A percentile compares a stretch with the other conserved stretches of the same genome.
These are phyloP conservation scores for Tolypocladium guangdongense DNA, from an alignment of 2,329 filamentous ascomycete species.

Conservation along the genomic window DNA sequence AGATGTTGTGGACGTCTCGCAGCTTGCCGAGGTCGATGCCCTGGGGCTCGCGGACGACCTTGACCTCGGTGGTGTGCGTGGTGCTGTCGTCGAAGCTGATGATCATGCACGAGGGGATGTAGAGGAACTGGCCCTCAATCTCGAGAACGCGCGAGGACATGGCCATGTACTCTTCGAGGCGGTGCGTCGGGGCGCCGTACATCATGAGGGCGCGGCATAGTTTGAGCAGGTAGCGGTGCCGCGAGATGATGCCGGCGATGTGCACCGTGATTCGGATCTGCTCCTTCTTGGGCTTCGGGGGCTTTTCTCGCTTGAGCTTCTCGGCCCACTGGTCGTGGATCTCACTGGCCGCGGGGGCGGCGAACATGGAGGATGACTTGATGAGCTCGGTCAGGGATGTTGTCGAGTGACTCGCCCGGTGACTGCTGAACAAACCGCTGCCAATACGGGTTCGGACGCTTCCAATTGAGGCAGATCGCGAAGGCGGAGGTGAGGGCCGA, in stretches of 20 bases:
- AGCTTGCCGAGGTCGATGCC: slow-evolving; percentile 66
- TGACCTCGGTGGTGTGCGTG: slow-evolving; percentile 71
- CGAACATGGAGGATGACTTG: slow-evolving; percentile 42
- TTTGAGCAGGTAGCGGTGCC: slow-evolving; percentile 74
- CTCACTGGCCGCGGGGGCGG: slow-evolving; percentile 32
- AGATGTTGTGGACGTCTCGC: slow-evolving; percentile 63
- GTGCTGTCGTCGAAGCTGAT: slow-evolving; percentile 72
- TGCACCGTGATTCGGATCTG: slow-evolving; percentile 40
- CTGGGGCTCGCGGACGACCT: slow-evolving; percentile 57
- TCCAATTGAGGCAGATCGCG: slow-evolving; percentile 23
- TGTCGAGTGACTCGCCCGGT: slow-evolving; percentile 28
- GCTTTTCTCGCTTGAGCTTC: slow-evolving; percentile 29
- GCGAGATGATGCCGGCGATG: slow-evolving; percentile 59
- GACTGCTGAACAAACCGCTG: slow-evolving; percentile 28
- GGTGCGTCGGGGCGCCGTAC: slow-evolving; percentile 83
- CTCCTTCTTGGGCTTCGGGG: slow-evolving; percentile 25
- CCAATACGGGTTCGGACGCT: slow-evolving; percentile 21
- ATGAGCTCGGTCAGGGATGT: slow-evolving; percentile 40
- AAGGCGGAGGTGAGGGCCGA: slow-evolving; percentile 27
- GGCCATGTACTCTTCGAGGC: slow-evolving; percentile 82
- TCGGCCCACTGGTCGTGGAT: slow-evolving; percentile 33
- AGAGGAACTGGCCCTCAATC: slow-evolving; percentile 82
- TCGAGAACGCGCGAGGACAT: slow-evolving; percentile 84
- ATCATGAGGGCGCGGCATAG: slow-evolving; percentile 80
- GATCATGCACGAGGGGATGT: slow-evolving; percentile 88